Percentiles rank a stretch among this genome's conserved stretches.
phyloP scores from a whole-genome alignment of 108 stramenopile species.

The Skeletonema marinoi region DNA sequence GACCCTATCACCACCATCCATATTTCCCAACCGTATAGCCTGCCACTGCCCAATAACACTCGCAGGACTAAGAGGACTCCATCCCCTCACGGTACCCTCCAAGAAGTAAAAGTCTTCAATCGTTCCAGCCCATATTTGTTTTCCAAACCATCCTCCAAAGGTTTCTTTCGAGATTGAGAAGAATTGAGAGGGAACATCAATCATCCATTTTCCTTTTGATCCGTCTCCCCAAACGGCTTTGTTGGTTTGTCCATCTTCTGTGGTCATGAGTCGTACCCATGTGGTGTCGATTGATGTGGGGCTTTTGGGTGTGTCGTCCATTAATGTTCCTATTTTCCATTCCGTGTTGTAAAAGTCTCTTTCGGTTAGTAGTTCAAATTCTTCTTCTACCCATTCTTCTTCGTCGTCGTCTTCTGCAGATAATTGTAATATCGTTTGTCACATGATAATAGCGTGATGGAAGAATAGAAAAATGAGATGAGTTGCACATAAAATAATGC shows the following conservation, averaged over 20 bases:
- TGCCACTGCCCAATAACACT: slow-evolving; percentile 86
- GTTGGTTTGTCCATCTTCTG: slow-evolving; percentile 65
- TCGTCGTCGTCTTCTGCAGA: slow-evolving; percentile 50
- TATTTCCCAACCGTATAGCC: slow-evolving; percentile 67
- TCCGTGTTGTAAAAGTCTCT: slow-evolving; percentile 75
- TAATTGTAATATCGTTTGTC: neutral
- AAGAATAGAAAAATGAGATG: neutral
- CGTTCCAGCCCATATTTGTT: slow-evolving; percentile 78
- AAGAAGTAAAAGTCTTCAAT: slow-evolving; percentile 84
- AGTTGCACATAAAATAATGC: neutral
- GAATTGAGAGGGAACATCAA: slow-evolving; percentile 79
- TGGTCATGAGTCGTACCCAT: slow-evolving; percentile 67
- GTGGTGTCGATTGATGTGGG: slow-evolving; percentile 73
- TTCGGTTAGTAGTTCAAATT: slow-evolving; percentile 75
- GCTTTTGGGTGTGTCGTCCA: slow-evolving; percentile 44
- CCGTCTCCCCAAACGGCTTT: slow-evolving; percentile 78
- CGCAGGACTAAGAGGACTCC: slow-evolving; percentile 75
- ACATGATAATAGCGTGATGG: neutral
- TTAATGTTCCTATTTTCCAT: slow-evolving; percentile 81
- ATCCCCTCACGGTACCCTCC: slow-evolving; percentile 82
- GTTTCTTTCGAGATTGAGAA: slow-evolving; percentile 69
- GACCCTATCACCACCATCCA: slow-evolving; percentile 46
- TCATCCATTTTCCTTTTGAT: slow-evolving; percentile 69
- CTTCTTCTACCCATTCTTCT: slow-evolving; percentile 82
- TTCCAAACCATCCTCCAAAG: slow-evolving; percentile 62